phyloP scores from a whole-genome alignment of 2,329 filamentous ascomycete genomes.

The Sclerotinia nivalis region DNA sequence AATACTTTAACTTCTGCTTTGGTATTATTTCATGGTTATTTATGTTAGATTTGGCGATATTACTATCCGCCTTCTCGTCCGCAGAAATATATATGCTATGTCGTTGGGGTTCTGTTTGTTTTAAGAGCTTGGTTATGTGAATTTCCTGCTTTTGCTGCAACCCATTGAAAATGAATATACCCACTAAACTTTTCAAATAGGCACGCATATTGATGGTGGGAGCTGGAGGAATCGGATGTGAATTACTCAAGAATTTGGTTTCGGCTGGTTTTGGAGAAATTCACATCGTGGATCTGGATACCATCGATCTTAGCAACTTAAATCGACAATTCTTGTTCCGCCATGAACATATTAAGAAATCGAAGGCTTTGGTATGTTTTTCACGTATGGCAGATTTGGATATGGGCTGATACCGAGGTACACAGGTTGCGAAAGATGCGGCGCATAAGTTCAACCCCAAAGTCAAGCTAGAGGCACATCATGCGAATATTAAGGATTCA shows the following conservation, averaged over 20 bases:
- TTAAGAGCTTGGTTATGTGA: constrained; percentile 15
- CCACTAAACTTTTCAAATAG: constrained; percentile 52
- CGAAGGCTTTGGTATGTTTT: constrained; percentile 78
- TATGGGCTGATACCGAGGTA: constrained; percentile 25
- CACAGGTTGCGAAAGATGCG: constrained; percentile 85
- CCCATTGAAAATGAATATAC: constrained; percentile 11
- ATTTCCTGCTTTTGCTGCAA: neutral
- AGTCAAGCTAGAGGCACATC: constrained; percentile 82
- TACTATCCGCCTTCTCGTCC: neutral
- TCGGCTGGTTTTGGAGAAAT: constrained; percentile 90
- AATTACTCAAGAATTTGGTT: constrained; percentile 94
- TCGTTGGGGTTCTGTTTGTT: constrained; percentile 2
- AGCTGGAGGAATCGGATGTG: constrained; percentile 95
- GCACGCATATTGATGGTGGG: constrained; percentile 90
- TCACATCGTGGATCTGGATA: constrained; percentile 95
- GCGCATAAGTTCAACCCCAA: constrained; percentile 88
- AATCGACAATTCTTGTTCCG: constrained; percentile 97
- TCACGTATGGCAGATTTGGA: neutral
- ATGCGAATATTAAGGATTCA: constrained; percentile 91
- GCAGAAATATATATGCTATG: neutral
- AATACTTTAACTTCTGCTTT: neutral
- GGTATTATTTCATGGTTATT: neutral
- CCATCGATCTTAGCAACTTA: constrained; percentile 95
- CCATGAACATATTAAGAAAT: constrained; percentile 96
- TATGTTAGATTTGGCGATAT: neutral